Base-by-base conservation (phyloP, 805 yeast genomes). In the Saccharomycopsis schoenii region DNA sequence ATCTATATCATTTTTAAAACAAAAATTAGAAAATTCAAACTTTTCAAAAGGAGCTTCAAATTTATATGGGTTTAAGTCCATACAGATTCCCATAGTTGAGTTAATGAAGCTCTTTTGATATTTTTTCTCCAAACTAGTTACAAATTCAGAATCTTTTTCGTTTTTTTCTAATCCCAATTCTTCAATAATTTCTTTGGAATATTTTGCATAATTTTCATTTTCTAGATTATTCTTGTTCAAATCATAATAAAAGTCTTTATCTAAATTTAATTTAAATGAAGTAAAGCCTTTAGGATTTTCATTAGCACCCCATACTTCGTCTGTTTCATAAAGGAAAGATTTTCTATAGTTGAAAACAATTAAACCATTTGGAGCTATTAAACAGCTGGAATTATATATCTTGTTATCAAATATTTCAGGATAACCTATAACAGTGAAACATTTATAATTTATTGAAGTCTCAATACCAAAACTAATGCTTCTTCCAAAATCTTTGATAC, bases 61-160 rank as follows among this genome's bases (percentile, higher is more conserved):
- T 69, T 88, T 78, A 70, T 88, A 87, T 0, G 97, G 97, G 70
- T 89, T 91, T 64, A 92, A 71, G 73, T 92, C 98, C 97, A 92
- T 92, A 70, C 98, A 92, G 5, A 92, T 90, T 0, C 97, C 98
- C 60, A 92, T 76, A 40, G 84, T 78, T 1, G 86, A 74, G 41
- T 70, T 77, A 6, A 81, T 66, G 21, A 65, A 64, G 63, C 40
- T 68, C 25, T 29, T 68, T 1, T 56, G 52, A 17, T 67, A 61
- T 5, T 55, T 21, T 4, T 61, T 59, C 11, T 59, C 61, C 4
- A 59, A 65, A 17, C 59, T 67, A 10, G 64, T 56, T 39, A 59
- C 66, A 57, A 66, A 68, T 29, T 68, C 61, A 15, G 63, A 58
- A 43, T 25, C 47, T 39, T 5, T 15, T 51, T 58, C 34, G 14